phyloP scores from a whole-genome alignment of 2,329 filamentous ascomycete species.

The Paracamarosporium sp. region DNA sequence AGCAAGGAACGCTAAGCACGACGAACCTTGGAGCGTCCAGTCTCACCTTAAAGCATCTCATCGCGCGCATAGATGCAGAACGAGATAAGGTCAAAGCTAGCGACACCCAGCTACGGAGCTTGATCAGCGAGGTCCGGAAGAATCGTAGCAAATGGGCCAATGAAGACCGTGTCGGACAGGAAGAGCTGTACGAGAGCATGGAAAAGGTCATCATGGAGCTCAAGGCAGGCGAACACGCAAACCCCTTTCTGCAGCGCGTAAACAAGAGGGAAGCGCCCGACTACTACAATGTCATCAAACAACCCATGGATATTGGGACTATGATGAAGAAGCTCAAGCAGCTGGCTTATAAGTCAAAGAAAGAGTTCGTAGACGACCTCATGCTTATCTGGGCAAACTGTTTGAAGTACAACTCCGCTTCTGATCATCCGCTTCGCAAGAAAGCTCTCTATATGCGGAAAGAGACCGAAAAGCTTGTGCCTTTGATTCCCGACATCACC shows the following conservation, averaged over 20 bases:
- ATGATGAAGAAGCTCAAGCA: conserved; percentile 98
- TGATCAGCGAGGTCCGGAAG: conserved; percentile 98
- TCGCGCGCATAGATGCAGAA: conserved; percentile 93
- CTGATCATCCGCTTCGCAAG: conserved; percentile 83
- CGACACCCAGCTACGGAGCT: conserved; percentile 85
- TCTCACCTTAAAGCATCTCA: conserved; percentile 94
- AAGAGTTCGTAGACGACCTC: conserved; percentile 91
- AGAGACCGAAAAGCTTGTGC: conserved; percentile 95
- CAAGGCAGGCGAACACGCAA: conserved; percentile 96
- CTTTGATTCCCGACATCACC: conserved; percentile 89
- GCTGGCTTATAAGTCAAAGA: conserved; percentile 68
- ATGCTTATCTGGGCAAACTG: conserved; percentile 98
- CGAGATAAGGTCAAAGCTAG: conserved; percentile 88
- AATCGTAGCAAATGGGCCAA: conserved; percentile 99
- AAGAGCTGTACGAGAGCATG: conserved; percentile 94
- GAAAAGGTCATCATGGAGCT: conserved; percentile 97
- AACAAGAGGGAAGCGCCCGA: conserved; percentile 97
- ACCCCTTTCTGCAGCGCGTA: conserved; percentile 91
- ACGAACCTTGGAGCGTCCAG: conserved; percentile 96
- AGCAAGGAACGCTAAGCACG: conserved; percentile 88
- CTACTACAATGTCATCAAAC: conserved; percentile 92
- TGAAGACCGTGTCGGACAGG: conserved; percentile 95
- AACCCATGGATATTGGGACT: conserved; percentile 94
- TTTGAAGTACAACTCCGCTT: conserved; percentile 91
- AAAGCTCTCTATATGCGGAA: conserved; percentile 97